Evolutionary conservation across 257 asterid genomes (phyloP).

Genomic region (Gardenia jasminoides): DNA sequence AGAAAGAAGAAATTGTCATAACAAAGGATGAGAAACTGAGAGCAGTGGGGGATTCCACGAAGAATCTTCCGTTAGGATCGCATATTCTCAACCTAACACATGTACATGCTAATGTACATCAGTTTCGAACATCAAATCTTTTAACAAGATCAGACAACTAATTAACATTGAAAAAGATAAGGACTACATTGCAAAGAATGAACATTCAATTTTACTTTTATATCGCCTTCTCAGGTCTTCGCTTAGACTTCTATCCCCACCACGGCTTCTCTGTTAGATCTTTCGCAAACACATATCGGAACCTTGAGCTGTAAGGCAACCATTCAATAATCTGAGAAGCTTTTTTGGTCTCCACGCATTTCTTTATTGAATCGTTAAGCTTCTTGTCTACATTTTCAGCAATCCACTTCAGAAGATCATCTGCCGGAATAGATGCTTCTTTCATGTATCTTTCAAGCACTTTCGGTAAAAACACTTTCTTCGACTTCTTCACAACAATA

Average conservation of each 20-base stretch:
- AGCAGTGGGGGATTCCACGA: background rate
- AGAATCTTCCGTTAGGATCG: background rate
- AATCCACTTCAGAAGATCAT: constrained; percentile 44
- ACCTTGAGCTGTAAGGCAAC: constrained; percentile 54
- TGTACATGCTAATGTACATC: constrained; percentile 7
- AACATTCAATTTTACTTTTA: constrained; percentile 9
- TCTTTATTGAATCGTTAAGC: constrained; percentile 44
- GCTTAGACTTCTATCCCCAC: constrained; percentile 31
- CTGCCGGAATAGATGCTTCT: constrained; percentile 47
- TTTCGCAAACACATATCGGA: constrained; percentile 47
- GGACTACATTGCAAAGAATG: constrained; percentile 11
- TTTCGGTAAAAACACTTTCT: constrained; percentile 46
- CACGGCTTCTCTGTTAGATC: constrained; percentile 47
- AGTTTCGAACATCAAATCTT: background rate
- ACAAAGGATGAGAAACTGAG: too few species aligned
- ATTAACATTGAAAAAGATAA: background rate
- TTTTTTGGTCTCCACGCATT: constrained; percentile 37
- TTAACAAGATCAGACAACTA: constrained; percentile 2
- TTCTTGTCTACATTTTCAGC: constrained; percentile 45
- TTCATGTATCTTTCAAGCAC: constrained; percentile 45
- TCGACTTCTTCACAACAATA: constrained; percentile 44
- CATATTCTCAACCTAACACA: background rate
- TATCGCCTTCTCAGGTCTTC: background rate
- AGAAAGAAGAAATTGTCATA: too few species aligned
- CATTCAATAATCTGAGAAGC: constrained; percentile 49